Percentiles rank a stretch among this genome's conserved stretches.
These are phyloP conservation scores for Blumeria hordei DNA, from an alignment of 2,329 filamentous ascomycete genomes.

Conservation along the genomic window DNA sequence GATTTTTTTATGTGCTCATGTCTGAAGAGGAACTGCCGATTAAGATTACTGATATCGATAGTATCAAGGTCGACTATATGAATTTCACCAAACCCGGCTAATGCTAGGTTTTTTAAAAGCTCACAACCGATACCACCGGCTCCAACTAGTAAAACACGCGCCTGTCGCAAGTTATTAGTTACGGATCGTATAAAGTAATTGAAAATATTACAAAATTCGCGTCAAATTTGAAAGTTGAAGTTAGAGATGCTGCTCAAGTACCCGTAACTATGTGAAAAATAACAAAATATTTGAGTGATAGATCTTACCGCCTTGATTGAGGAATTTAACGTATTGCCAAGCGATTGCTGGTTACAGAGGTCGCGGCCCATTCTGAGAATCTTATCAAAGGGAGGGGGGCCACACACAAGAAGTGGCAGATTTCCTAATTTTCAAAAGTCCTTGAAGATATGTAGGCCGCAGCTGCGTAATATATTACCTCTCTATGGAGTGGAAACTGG, in stretches of 20 bases:
- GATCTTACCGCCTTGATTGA: conserved; percentile 41
- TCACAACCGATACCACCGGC: conserved; percentile 96
- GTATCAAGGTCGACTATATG: conserved; percentile 95
- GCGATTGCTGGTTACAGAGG: conserved; percentile 35
- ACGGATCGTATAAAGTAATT: background rate
- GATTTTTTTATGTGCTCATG: conserved; percentile 96
- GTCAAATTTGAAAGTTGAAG: conserved; percentile 4
- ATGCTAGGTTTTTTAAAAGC: conserved; percentile 83
- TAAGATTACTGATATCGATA: conserved; percentile 92
- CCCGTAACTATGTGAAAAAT: too few species aligned
- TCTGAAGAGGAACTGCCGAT: conserved; percentile 89
- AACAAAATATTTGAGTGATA: too few species aligned
- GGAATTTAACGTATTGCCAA: conserved; percentile 37
- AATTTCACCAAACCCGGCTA: conserved; percentile 77
- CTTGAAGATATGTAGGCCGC: too few species aligned
- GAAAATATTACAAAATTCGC: background rate
- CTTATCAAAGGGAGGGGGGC: too few species aligned
- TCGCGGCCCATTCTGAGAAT: conserved; percentile 19
- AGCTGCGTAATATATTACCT: too few species aligned
- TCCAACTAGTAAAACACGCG: conserved; percentile 77
- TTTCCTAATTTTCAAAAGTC: too few species aligned
- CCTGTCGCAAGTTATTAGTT: conserved; percentile 25
- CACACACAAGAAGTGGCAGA: too few species aligned
- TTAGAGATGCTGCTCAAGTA: background rate
- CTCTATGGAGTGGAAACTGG: background rate